These are phyloP conservation scores for Grosmannia serpens DNA, from an alignment of 2,329 filamentous ascomycete genomes.

Conservation along the genomic window DNA sequence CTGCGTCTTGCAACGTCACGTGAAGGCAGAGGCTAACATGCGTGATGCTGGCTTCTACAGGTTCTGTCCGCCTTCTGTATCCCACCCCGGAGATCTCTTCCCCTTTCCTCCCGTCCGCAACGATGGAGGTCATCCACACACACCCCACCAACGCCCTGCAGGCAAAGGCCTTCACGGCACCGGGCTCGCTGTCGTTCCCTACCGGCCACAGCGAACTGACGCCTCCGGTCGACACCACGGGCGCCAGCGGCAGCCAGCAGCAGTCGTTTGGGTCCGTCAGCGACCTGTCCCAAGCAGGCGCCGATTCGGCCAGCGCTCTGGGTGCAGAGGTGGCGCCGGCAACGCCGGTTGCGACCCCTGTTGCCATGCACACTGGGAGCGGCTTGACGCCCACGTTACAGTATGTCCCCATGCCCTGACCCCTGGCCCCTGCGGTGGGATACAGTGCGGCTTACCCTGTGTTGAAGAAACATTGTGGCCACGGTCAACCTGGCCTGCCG, in stretches of 20 bases:
- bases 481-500: constrained; percentile 98
- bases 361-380: constrained; percentile 69
- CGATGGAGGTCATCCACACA: constrained; percentile 81
- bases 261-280: background rate
- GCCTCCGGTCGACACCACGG: constrained; percentile 51
- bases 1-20: background rate
- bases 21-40: background rate
- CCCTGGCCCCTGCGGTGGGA: background rate
- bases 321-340: constrained; percentile 65
- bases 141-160: constrained; percentile 85
- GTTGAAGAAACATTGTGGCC: constrained; percentile 82
- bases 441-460: constrained; percentile 19
- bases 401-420: constrained; percentile 55
- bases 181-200: constrained; percentile 85
- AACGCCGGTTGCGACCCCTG: constrained; percentile 87
- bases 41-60: background rate
- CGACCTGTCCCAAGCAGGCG: background rate
- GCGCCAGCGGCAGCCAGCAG: background rate
- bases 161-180: constrained; percentile 90
- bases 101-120: background rate
- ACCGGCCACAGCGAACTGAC: constrained; percentile 74
- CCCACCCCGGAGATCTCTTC: background rate
- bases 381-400: constrained; percentile 89
- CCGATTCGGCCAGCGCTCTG: background rate
- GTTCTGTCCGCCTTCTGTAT: background rate